phyloP scores from a whole-genome alignment of 2,329 filamentous ascomycete genomes.

The Penicillium sp. region DNA sequence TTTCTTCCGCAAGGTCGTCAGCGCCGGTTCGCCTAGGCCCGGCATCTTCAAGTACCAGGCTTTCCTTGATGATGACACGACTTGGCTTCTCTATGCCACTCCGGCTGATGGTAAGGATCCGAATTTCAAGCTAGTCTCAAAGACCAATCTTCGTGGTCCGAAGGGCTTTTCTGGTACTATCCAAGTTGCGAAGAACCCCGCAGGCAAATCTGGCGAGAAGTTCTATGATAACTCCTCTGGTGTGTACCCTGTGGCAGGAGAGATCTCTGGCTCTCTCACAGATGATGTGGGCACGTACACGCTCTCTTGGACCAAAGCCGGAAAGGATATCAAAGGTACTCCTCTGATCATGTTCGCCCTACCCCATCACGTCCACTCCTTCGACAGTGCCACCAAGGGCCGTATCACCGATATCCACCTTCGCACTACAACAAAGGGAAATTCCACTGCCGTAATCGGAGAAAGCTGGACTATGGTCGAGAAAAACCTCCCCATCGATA shows the following conservation, averaged over 20 bases:
- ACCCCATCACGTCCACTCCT: conserved; percentile 73
- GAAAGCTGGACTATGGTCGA: conserved; percentile 73
- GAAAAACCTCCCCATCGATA: conserved; percentile 57
- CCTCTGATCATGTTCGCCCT: conserved; percentile 74
- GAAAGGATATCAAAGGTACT: conserved; percentile 47
- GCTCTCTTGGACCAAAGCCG: conserved; percentile 64
- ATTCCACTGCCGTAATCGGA: conserved; percentile 61
- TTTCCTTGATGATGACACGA: conserved; percentile 59
- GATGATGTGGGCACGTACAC: conserved; percentile 60
- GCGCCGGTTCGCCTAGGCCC: conserved; percentile 47
- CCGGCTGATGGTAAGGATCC: conserved; percentile 52
- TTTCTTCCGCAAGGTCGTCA: conserved; percentile 59
- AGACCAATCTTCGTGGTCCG: conserved; percentile 56
- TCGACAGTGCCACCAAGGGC: conserved; percentile 51
- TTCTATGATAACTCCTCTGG: conserved; percentile 69
- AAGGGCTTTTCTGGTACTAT: conserved; percentile 65
- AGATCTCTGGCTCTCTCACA: conserved; percentile 52
- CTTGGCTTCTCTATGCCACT: conserved; percentile 74
- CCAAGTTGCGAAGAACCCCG: conserved; percentile 71
- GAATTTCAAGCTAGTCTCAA: conserved; percentile 59
- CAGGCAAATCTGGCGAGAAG: conserved; percentile 49
- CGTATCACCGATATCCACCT: conserved; percentile 51
- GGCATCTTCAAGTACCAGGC: conserved; percentile 69
- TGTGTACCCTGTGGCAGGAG: conserved; percentile 59
- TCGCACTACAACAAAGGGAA: conserved; percentile 76